Conservation (phyloP, 768 basidiomycete genomes). For the Gelatoporia subvermispora region DNA sequence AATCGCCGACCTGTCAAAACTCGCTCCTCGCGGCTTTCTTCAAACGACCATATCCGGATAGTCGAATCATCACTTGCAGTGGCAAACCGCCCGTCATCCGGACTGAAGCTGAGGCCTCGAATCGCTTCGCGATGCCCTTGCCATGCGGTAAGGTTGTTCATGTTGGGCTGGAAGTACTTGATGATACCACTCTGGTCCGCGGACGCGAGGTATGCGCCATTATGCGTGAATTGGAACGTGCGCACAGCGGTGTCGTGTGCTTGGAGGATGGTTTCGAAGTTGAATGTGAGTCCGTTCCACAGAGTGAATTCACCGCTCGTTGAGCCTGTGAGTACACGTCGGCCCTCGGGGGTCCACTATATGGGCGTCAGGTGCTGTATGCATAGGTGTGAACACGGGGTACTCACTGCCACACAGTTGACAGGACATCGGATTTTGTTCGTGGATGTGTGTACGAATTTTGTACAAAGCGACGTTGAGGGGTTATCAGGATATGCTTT, state of each 20-base stretch:
- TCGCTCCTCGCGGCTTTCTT: conserved; percentile 85
- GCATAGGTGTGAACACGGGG: not conserved
- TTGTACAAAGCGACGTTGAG: conserved; percentile 92
- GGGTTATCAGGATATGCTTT: conserved; percentile 88
- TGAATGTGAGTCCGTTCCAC: conserved; percentile 99
- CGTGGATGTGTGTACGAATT: conserved; percentile 96
- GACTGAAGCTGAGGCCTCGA: conserved; percentile 86
- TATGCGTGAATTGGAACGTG: conserved; percentile 84
- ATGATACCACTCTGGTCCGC: conserved; percentile 91
- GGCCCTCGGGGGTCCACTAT: conserved; percentile 96
- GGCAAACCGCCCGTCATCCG: conserved; percentile 87
- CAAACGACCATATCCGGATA: conserved; percentile 93
- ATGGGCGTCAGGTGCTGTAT: not conserved
- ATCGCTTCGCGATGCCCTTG: conserved; percentile 95
- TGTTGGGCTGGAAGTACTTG: conserved; percentile 98
- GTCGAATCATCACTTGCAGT: conserved; percentile 95
- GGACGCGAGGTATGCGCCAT: conserved; percentile 89
- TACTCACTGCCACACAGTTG: conserved; percentile 85
- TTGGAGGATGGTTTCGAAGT: conserved; percentile 99
- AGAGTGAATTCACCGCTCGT: conserved; percentile 97
- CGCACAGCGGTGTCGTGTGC: conserved; percentile 96
- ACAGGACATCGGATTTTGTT: conserved; percentile 98
- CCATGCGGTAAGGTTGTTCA: conserved; percentile 97
- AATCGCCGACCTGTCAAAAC: conserved; percentile 63
- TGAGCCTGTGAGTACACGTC: conserved; percentile 90